Conservation (phyloP, 108 stramenopile genomes). For the Pseudonitzschia delicatissima region DNA sequence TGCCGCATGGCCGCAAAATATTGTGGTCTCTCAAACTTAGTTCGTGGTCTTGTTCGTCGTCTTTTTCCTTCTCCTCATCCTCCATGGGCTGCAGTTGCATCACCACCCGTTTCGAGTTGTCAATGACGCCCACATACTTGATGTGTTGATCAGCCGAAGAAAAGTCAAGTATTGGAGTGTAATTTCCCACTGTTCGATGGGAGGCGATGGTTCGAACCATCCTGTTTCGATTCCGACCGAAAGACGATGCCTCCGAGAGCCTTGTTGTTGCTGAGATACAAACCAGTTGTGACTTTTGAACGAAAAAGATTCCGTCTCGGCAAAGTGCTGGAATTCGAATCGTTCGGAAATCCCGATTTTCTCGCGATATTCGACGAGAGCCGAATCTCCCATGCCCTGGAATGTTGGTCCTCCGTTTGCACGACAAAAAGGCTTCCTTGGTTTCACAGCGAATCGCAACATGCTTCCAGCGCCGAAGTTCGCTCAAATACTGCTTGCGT, state of each 20-base stretch:
- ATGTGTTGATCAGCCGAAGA: not conserved
- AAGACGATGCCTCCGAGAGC: not conserved
- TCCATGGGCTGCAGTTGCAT: not conserved
- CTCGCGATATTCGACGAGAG: not conserved
- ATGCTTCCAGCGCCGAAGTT: not conserved
- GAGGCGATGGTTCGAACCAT: not conserved
- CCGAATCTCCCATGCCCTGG: not conserved
- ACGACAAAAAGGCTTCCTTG: not conserved
- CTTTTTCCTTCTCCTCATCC: not conserved
- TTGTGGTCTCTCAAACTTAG: too few species aligned
- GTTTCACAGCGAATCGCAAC: not conserved
- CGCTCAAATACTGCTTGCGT: not conserved
- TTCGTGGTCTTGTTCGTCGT: not conserved
- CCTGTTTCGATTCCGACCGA: not conserved
- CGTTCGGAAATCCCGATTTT: not conserved
- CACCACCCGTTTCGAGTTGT: not conserved
- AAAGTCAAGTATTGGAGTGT: not conserved
- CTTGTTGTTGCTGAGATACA: not conserved
- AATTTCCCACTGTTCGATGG: not conserved
- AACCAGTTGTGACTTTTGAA: not conserved
- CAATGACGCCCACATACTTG: not conserved
- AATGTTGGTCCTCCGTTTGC: not conserved
- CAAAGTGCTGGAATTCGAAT: not conserved
- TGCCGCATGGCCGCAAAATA: not conserved
- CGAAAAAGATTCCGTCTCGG: not conserved